Percentiles rank a stretch among this genome's conserved stretches.
These are phyloP conservation scores for Suillus variegatus DNA, from an alignment of 768 basidiomycete genomes.

Conservation along the genomic window DNA sequence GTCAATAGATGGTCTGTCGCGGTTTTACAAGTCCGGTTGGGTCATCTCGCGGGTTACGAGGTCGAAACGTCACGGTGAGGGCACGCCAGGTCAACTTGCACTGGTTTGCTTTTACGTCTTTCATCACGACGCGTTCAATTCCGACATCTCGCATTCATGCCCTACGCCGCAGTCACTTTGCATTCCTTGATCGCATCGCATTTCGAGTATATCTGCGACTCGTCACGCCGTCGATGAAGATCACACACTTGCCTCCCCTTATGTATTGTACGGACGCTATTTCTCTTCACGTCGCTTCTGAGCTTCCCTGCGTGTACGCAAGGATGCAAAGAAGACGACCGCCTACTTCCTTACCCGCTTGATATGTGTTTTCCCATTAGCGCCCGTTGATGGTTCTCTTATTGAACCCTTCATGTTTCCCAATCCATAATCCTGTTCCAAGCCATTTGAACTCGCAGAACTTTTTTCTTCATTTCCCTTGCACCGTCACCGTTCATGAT, in stretches of 20 bases:
- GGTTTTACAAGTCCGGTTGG: constrained; percentile 20
- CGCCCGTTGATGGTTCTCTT: constrained; percentile 35
- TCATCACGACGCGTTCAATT: constrained; percentile 9
- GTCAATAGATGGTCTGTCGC: constrained; percentile 37
- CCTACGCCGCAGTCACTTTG: constrained; percentile 15
- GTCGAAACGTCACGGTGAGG: constrained; percentile 21
- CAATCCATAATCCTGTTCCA: constrained; percentile 17
- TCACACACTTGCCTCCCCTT: constrained; percentile 41
- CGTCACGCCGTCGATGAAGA: constrained; percentile 29
- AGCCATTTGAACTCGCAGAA: constrained; percentile 22
- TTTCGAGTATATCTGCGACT: constrained; percentile 20
- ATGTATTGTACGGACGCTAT: constrained; percentile 73
- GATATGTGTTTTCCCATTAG: constrained; percentile 26
- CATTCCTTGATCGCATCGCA: constrained; percentile 21
- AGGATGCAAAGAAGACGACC: constrained; percentile 26
- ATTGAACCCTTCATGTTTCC: constrained; percentile 30
- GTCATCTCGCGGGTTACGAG: constrained; percentile 12
- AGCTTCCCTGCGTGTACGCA: constrained; percentile 14
- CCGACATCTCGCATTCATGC: constrained; percentile 23
- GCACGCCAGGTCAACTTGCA: constrained; percentile 24
- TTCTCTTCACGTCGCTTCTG: constrained; percentile 54
- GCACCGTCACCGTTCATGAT: constrained; percentile 14
- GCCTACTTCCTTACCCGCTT: constrained; percentile 31
- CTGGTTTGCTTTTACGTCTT: constrained; percentile 19
- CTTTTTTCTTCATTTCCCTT: constrained; percentile 6